phyloP scores from a whole-genome alignment of 257 asterid species.

The Verbascum thapsus region DNA sequence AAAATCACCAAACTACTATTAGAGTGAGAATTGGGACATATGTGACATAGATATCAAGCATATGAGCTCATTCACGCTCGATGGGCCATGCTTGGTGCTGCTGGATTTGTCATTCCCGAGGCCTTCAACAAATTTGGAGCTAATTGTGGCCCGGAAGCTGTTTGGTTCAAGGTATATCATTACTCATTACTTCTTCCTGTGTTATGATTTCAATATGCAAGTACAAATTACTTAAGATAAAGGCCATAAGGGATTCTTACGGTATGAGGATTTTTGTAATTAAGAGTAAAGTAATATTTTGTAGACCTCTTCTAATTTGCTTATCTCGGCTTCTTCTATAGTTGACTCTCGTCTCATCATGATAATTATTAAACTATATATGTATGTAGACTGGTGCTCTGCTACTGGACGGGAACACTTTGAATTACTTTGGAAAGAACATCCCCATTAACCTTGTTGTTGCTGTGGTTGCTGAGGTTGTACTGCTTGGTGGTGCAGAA shows the following conservation, averaged over 20 bases:
- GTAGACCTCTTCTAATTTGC: no score
- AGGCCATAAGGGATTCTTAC: no score
- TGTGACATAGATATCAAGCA: slow-evolving; percentile 70
- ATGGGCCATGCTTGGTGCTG: slow-evolving; percentile 99
- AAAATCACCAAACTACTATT: background rate
- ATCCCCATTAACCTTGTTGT: slow-evolving; percentile 85
- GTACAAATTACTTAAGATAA: background rate
- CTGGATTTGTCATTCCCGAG: slow-evolving; percentile 90
- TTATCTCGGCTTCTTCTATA: no score
- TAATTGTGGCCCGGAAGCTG: slow-evolving; percentile 96
- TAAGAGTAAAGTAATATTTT: no score
- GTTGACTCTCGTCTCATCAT: slow-evolving; percentile 5
- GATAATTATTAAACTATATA: background rate
- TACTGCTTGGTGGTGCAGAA: slow-evolving; percentile 93
- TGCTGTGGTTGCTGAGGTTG: slow-evolving; percentile 88
- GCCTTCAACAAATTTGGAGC: slow-evolving; percentile 98
- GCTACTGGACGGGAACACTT: slow-evolving; percentile 95
- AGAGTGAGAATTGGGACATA: slow-evolving; percentile 7
- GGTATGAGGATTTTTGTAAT: background rate
- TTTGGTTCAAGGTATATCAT: slow-evolving; percentile 84
- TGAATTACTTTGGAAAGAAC: slow-evolving; percentile 88
- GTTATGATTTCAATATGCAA: background rate
- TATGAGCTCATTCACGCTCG: slow-evolving; percentile 87
- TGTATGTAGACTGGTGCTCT: slow-evolving; percentile 83
- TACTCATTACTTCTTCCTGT: no score